Percentiles rank a stretch among this genome's conserved stretches.
These are phyloP conservation scores for Leishmania lainsoni DNA, from an alignment of 208 protist genomes.

Conservation along the genomic window DNA sequence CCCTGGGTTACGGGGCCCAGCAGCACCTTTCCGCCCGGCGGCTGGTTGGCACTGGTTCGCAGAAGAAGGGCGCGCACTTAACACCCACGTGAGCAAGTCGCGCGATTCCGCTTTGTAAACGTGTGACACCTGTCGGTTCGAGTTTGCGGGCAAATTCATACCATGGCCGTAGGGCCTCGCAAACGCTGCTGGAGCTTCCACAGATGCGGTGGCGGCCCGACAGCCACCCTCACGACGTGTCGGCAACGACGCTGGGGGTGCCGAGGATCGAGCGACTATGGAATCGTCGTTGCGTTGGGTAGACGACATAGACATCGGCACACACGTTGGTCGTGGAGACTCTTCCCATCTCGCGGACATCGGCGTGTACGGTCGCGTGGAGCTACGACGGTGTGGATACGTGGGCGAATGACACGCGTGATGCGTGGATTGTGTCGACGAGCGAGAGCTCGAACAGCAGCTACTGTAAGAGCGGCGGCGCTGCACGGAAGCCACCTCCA, in stretches of 20 bases:
- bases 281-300: background rate
- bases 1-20: background rate
- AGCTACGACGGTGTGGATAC: background rate
- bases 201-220: background rate
- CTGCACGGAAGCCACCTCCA: background rate
- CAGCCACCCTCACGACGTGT: background rate
- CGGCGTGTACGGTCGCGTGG: background rate
- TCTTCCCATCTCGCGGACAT: background rate
- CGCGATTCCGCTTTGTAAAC: background rate
- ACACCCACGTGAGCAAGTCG: conserved; percentile 8
- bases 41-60: background rate
- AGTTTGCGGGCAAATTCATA: background rate
- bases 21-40: background rate
- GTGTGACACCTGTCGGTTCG: background rate
- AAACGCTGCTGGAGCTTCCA: background rate
- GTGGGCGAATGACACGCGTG: background rate
- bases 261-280: background rate
- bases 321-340: background rate
- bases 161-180: background rate
- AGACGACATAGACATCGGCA: background rate
- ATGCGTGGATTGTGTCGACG: background rate
- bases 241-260: conserved; percentile 2
- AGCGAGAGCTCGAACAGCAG: background rate
- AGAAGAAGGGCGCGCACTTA: background rate
- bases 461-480: background rate